Evolutionary conservation across 2,329 filamentous ascomycete genomes (phyloP).

Genomic region (Paraphoma chrysanthemicola): DNA sequence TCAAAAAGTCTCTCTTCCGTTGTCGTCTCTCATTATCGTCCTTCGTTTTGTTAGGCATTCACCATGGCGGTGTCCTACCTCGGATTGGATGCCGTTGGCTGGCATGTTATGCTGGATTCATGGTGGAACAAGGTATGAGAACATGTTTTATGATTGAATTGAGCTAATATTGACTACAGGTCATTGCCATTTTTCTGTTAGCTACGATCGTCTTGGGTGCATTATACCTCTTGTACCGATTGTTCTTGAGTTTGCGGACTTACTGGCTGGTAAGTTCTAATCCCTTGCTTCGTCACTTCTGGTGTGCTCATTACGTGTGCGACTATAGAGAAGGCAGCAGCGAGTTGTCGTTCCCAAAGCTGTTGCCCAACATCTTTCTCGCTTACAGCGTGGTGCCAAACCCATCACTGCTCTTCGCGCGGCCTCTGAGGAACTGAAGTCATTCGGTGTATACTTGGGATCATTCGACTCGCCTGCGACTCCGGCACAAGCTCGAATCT

Average conservation of each 20-base stretch:
- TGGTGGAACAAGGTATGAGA: conserved; percentile 8
- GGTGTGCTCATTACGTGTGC: neutral
- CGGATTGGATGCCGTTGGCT: conserved; percentile 8
- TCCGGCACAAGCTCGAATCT: conserved; percentile 13
- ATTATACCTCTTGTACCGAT: neutral
- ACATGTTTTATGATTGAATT: neutral
- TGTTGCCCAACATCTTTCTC: conserved; percentile 1
- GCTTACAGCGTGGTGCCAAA: neutral
- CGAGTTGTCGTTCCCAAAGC: neutral
- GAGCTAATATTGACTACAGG: neutral
- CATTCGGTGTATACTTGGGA: conserved; percentile 21
- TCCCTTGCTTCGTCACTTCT: neutral
- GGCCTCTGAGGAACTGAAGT: neutral
- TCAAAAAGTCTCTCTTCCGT: neutral
- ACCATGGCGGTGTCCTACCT: conserved; percentile 2
- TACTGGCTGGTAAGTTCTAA: neutral
- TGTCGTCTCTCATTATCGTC: neutral
- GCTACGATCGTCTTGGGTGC: neutral
- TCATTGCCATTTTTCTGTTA: neutral
- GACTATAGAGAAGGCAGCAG: neutral
- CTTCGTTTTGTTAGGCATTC: conserved; percentile 1
- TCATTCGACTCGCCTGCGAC: conserved; percentile 24
- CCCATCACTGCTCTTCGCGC: neutral
- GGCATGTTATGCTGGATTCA: conserved; percentile 2
- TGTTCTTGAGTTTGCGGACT: neutral